Conservation (phyloP, 1,139 yeast species). For the Yamadazyma blattariae region DNA sequence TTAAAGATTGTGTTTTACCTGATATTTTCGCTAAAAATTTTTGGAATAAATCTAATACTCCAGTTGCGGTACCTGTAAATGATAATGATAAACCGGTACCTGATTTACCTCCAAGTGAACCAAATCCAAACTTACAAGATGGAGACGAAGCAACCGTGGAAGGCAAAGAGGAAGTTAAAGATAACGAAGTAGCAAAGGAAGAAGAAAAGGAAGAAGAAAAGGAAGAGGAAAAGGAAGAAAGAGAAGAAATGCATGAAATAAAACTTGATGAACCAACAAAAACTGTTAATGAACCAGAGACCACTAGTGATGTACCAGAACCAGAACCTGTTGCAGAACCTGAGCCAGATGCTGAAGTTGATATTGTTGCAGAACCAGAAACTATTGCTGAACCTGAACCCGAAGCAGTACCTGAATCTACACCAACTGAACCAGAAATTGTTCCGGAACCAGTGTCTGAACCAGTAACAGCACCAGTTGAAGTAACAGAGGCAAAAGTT, state of each 20-base stretch:
- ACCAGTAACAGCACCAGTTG: slow-evolving; percentile 5
- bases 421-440: slow-evolving; percentile 4
- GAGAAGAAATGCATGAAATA: slow-evolving; percentile 3
- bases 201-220: slow-evolving; percentile 16
- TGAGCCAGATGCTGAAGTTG: background rate
- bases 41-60: slow-evolving; percentile 25
- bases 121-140: background rate
- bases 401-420: slow-evolving; percentile 3
- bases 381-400: slow-evolving; percentile 3
- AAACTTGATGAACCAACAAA: background rate
- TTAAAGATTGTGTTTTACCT: slow-evolving; percentile 50
- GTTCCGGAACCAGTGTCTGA: slow-evolving; percentile 3
- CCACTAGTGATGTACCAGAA: background rate
- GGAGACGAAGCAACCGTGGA: no score
- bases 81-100: slow-evolving; percentile 9
- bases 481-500: background rate
- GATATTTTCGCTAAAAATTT: slow-evolving; percentile 44
- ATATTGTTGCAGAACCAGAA: background rate
- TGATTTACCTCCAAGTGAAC: slow-evolving; percentile 5
- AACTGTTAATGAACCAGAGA: no score
- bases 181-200: background rate
- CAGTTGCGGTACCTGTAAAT: slow-evolving; percentile 8
- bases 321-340: background rate
- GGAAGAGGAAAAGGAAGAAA: slow-evolving; percentile 15
- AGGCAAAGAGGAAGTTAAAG: background rate